A percentile compares a stretch with the other conserved stretches of the same genome.
These are phyloP conservation scores for Cicer arietinum DNA, from an alignment of 306 rosid species.

Conservation along the genomic window DNA sequence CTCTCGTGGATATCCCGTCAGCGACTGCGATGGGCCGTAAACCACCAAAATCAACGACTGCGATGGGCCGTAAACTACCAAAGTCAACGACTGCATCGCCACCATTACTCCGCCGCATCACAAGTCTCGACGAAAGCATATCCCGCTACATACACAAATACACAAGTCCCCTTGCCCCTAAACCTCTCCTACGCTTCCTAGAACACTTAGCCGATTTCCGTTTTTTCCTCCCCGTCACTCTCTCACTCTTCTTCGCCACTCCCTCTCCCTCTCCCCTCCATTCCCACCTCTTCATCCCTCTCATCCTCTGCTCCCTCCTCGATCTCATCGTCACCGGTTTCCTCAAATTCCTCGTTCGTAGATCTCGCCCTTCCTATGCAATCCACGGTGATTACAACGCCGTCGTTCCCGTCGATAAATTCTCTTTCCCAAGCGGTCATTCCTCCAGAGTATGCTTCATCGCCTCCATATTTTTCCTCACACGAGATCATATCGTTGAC, in stretches of 20 bases:
- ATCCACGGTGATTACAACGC: slow-evolving; percentile 52
- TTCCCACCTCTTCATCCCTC: slow-evolving; percentile 54
- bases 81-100: slow-evolving; percentile 15
- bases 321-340: slow-evolving; percentile 64
- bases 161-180: slow-evolving; percentile 53
- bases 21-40: slow-evolving; percentile 43
- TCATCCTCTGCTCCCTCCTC: slow-evolving; percentile 69
- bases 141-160: slow-evolving; percentile 56
- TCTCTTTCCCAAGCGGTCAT: slow-evolving; percentile 82
- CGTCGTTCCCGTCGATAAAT: slow-evolving; percentile 67
- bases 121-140: slow-evolving; percentile 47
- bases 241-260: slow-evolving; percentile 55
- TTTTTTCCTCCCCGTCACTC: slow-evolving; percentile 62
- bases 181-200: slow-evolving; percentile 52
- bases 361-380: slow-evolving; percentile 73
- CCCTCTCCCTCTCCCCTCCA: slow-evolving; percentile 48
- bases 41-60: slow-evolving; percentile 25
- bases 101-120: slow-evolving; percentile 50
- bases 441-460: slow-evolving; percentile 74
- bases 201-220: slow-evolving; percentile 78
- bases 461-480: slow-evolving; percentile 61
- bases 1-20: background rate
- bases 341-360: slow-evolving; percentile 60
- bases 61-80: slow-evolving; percentile 46
- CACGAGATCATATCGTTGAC: slow-evolving; percentile 37